phyloP scores from a whole-genome alignment of 139 green algal genomes.

The Coelastrella sp. region DNA sequence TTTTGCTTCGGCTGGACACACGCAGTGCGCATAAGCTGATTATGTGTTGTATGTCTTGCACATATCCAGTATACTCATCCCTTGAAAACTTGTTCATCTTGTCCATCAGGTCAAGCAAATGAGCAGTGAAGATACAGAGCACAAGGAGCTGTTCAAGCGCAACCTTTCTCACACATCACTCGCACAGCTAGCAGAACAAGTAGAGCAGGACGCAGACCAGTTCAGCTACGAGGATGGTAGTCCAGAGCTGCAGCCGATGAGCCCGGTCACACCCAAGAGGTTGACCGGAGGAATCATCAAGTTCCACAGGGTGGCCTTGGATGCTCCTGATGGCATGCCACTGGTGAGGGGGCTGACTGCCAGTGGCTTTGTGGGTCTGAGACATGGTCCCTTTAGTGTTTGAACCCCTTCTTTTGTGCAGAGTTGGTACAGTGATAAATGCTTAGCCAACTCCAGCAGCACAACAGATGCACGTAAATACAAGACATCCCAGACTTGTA shows the following conservation, averaged over 20 bases:
- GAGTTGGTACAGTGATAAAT: too few relatives aligned
- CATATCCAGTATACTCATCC: too few relatives aligned
- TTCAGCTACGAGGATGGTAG: constrained; percentile 12
- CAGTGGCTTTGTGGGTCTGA: too few relatives aligned
- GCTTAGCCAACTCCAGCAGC: too few relatives aligned
- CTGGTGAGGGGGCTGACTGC: constrained; percentile 65
- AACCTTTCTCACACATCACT: constrained; percentile 68
- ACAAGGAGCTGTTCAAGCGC: constrained; percentile 81
- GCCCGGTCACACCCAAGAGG: constrained; percentile 50
- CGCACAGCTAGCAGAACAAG: neutral
- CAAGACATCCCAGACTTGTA: too few relatives aligned
- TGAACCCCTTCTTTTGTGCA: too few relatives aligned
- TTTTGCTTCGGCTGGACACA: too few relatives aligned
- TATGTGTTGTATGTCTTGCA: too few relatives aligned
- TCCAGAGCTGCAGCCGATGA: neutral
- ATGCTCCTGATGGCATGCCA: constrained; percentile 84
- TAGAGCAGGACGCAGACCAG: neutral
- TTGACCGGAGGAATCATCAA: constrained; percentile 55
- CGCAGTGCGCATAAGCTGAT: too few relatives aligned
- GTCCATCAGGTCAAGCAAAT: constrained; percentile 71
- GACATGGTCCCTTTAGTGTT: too few relatives aligned
- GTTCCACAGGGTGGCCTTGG: constrained; percentile 86
- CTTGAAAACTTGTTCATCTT: neutral
- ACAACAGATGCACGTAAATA: too few relatives aligned
- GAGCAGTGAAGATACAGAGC: constrained; percentile 73